phyloP scores from a whole-genome alignment of 441 rosid species.

The Manihot esculenta region DNA sequence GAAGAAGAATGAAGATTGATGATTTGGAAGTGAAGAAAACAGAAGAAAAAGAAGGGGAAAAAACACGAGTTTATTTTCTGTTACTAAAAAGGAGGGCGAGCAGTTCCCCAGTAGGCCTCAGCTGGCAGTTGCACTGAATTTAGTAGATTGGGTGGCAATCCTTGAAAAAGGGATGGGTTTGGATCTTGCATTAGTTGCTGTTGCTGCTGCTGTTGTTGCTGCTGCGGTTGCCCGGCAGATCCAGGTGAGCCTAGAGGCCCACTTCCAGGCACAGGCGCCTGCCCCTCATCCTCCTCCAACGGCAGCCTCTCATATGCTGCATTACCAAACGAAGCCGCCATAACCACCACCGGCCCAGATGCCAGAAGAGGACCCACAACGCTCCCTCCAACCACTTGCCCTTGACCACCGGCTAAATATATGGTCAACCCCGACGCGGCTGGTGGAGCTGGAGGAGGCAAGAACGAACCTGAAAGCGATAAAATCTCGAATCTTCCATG shows the following conservation, averaged over 20 bases:
- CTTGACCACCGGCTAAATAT: conserved; percentile 82
- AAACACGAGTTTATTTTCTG: conserved; percentile 9
- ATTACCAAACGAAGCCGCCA: conserved; percentile 90
- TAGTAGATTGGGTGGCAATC: conserved; percentile 65
- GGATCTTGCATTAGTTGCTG: conserved; percentile 46
- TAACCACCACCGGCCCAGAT: conserved; percentile 71
- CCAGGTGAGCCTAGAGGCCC: conserved; percentile 48
- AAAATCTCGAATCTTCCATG: conserved; percentile 88
- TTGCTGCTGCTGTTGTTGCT: conserved; percentile 46
- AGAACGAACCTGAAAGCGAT: conserved; percentile 76
- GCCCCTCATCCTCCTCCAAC: conserved; percentile 66
- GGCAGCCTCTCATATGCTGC: conserved; percentile 89
- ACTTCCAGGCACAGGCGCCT: conserved; percentile 28
- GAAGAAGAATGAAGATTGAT: conserved; percentile 35
- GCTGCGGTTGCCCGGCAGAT: conserved; percentile 37
- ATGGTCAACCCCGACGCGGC: conserved; percentile 72
- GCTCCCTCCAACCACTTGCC: conserved; percentile 78
- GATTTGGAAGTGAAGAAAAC: conserved; percentile 18
- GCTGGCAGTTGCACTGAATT: conserved; percentile 67
- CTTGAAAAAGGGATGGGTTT: conserved; percentile 56
- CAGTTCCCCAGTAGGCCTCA: conserved; percentile 74
- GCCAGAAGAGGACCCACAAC: conserved; percentile 71
- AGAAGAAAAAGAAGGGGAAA: conserved; percentile 11
- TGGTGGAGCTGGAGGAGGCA: conserved; percentile 91
- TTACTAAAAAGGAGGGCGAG: conserved; percentile 54